phyloP scores from a whole-genome alignment of 129 eudicot genomes.

The Escallonia herrerae region DNA sequence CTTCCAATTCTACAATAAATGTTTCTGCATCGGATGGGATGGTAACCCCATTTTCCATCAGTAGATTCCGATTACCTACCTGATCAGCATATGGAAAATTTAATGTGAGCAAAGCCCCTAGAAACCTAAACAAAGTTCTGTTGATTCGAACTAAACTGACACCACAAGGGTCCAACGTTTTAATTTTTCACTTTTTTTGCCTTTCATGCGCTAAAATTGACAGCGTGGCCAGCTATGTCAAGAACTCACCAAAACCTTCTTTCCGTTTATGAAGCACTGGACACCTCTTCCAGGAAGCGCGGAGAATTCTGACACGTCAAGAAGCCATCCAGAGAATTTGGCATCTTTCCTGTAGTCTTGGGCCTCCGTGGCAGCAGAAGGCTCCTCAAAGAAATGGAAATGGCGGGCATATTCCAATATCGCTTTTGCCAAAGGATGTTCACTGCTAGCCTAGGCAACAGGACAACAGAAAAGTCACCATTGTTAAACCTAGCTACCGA shows the following conservation, averaged over 20 bases:
- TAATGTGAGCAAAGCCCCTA: slow-evolving; percentile 8
- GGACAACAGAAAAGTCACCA: neutral
- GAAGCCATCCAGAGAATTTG: slow-evolving; percentile 76
- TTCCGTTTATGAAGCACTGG: slow-evolving; percentile 61
- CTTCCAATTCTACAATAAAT: slow-evolving; percentile 81
- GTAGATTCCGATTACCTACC: slow-evolving; percentile 91
- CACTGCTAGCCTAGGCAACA: slow-evolving; percentile 73
- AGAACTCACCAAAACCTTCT: slow-evolving; percentile 65
- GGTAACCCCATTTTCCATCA: slow-evolving; percentile 52
- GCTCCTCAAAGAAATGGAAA: slow-evolving; percentile 81
- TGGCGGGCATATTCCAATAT: slow-evolving; percentile 84
- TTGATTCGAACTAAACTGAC: neutral
- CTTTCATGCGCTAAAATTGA: neutral
- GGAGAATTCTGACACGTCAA: slow-evolving; percentile 58
- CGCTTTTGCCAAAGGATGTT: slow-evolving; percentile 94
- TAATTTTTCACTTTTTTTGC: neutral
- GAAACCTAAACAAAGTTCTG: neutral
- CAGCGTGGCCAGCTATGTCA: neutral
- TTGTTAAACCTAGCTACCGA: no score
- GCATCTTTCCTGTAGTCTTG: slow-evolving; percentile 24
- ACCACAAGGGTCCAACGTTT: neutral
- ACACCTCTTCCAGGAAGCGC: slow-evolving; percentile 95
- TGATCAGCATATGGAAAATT: slow-evolving; percentile 17
- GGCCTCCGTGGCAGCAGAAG: slow-evolving; percentile 44
- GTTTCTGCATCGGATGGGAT: slow-evolving; percentile 52